A percentile compares a stretch with the other conserved stretches of the same genome.
Evolutionary conservation across 306 rosid genomes (phyloP).

Genomic region (Sophora flavescens): DNA sequence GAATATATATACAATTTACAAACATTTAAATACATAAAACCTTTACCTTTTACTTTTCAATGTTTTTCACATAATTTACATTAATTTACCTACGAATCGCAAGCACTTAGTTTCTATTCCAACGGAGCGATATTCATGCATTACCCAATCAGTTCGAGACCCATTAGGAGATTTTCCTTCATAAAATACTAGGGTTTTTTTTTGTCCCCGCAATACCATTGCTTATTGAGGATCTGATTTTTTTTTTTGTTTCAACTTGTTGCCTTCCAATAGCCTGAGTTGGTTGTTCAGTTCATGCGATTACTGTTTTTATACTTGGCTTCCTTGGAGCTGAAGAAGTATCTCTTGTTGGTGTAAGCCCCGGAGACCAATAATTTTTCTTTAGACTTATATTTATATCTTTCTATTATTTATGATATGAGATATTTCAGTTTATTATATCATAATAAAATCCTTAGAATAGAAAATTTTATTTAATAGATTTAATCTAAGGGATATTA

Average conservation of each 20-base stretch:
- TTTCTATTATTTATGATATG: no score
- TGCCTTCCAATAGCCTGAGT: conserved; percentile 83
- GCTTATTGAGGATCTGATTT: conserved; percentile 52
- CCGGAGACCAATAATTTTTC: no score
- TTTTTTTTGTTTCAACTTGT: conserved; percentile 68
- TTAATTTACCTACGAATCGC: conserved; percentile 42
- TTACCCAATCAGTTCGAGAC: conserved; percentile 68
- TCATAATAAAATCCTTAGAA: no score
- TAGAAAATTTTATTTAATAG: no score
- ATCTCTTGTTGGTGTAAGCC: conserved; percentile 38
- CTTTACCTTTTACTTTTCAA: background rate
- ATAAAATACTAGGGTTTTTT: conserved; percentile 72
- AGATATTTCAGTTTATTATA: no score
- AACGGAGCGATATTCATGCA: conserved; percentile 83
- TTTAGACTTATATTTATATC: no score
- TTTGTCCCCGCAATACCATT: conserved; percentile 59
- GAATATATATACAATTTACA: background rate
- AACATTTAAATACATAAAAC: background rate
- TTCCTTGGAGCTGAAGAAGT: conserved; percentile 75
- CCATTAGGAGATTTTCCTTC: conserved; percentile 63
- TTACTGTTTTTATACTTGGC: conserved; percentile 60
- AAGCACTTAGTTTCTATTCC: conserved; percentile 10
- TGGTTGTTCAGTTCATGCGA: conserved; percentile 66
- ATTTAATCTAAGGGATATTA: no score
- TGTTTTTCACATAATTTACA: background rate